A percentile compares a stretch with the other conserved stretches of the same genome.
Conservation (phyloP, 306 rosid genomes). For the Rosa lucieae region DNA sequence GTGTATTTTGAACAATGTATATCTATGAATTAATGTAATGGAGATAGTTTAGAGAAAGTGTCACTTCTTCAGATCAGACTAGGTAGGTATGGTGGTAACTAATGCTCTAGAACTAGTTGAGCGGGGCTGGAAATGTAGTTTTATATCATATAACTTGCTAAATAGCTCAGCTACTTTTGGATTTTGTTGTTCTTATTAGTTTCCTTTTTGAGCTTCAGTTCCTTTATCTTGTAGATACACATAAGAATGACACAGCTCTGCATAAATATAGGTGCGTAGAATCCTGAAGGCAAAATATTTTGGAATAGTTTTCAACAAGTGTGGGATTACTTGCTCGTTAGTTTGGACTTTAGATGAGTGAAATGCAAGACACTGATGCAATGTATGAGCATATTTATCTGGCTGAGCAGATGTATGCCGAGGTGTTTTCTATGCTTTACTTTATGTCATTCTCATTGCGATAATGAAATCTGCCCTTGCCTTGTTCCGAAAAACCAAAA, state of each 20-base stretch:
- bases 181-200: background rate
- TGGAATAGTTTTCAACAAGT: background rate
- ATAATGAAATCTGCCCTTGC: background rate
- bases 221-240: background rate
- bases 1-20: background rate
- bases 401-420: background rate
- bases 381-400: background rate
- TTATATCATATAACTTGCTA: constrained; percentile 1
- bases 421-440: background rate
- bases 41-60: background rate
- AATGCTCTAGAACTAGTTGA: background rate
- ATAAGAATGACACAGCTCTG: background rate
- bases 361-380: background rate
- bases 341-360: background rate
- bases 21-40: background rate
- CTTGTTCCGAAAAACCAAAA: background rate
- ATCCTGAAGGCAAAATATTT: background rate
- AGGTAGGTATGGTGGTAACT: background rate
- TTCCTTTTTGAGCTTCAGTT: background rate
- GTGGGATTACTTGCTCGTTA: background rate
- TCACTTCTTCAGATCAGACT: background rate
- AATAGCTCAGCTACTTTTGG: background rate
- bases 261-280: background rate
- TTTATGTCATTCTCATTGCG: background rate
- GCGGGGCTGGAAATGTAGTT: background rate